Evolutionary conservation across 805 yeast genomes (phyloP).

Genomic region (Blastobotrys mokoenaii): DNA sequence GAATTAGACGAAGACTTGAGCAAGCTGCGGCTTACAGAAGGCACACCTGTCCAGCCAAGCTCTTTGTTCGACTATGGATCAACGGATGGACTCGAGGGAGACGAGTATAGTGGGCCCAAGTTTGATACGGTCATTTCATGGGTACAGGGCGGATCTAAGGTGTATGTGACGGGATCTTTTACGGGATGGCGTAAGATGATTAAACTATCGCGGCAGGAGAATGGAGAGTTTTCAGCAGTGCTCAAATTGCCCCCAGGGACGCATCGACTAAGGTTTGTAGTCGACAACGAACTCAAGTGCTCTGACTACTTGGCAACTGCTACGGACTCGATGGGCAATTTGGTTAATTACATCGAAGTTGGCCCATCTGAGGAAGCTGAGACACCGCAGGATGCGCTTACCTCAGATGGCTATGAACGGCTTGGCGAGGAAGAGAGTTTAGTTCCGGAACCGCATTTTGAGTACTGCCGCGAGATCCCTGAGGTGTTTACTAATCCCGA

Average conservation of each 20-base stretch:
- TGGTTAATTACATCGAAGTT: conserved; percentile 68
- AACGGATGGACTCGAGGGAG: conserved; percentile 27
- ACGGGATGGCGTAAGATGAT: conserved; percentile 99
- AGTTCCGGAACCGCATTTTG: conserved; percentile 56
- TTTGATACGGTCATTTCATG: conserved; percentile 67
- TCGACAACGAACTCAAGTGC: conserved; percentile 83
- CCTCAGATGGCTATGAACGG: conserved; percentile 38
- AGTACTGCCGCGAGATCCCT: conserved; percentile 40
- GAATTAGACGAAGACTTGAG: conserved; percentile 34
- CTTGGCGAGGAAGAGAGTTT: conserved; percentile 38
- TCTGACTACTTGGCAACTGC: conserved; percentile 88
- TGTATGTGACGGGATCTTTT: conserved; percentile 93
- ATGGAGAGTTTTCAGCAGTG: conserved; percentile 25
- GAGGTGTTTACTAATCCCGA: conserved; percentile 35
- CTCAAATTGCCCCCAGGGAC: conserved; percentile 67
- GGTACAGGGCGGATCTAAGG: conserved; percentile 95
- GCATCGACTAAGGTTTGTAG: conserved; percentile 85
- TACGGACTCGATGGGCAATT: conserved; percentile 91
- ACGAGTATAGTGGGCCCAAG: conserved; percentile 4
- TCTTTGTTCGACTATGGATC: conserved; percentile 16
- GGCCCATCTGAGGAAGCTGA: conserved; percentile 14
- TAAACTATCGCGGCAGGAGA: conserved; percentile 50
- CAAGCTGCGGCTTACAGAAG: conserved; percentile 34
- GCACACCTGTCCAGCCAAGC: conserved; percentile 20
- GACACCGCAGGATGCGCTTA: background rate